phyloP scores from a whole-genome alignment of 2,329 filamentous ascomycete genomes.

The Rasamsonia emersonii region DNA sequence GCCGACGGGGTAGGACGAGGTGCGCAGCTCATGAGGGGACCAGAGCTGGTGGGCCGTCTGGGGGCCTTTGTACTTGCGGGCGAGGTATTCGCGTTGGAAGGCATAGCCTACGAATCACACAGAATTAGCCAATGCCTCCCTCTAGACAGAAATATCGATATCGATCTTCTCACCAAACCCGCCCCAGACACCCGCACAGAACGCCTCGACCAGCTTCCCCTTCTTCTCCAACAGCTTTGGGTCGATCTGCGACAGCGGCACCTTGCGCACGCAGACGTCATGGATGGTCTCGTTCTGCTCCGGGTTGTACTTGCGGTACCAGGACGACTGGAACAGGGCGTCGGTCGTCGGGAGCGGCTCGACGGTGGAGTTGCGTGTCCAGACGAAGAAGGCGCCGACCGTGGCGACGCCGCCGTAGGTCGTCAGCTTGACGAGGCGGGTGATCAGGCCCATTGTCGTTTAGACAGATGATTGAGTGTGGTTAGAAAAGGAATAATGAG shows the following conservation, averaged over 20 bases:
- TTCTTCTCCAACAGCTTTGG: slow-evolving; percentile 57
- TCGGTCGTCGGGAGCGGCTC: slow-evolving; percentile 49
- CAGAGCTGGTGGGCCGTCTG: slow-evolving; percentile 55
- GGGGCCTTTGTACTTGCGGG: slow-evolving; percentile 50
- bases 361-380: slow-evolving; percentile 48
- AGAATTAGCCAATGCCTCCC: slow-evolving; percentile 1
- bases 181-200: slow-evolving; percentile 60
- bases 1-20: slow-evolving; percentile 53
- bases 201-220: slow-evolving; percentile 53
- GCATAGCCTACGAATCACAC: slow-evolving; percentile 26
- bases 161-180: slow-evolving; percentile 47
- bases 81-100: slow-evolving; percentile 50
- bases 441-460: slow-evolving; percentile 46
- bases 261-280: slow-evolving; percentile 55
- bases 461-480: background rate
- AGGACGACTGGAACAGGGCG: slow-evolving; percentile 53
- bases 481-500: background rate
- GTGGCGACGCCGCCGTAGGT: slow-evolving; percentile 42
- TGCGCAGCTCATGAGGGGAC: slow-evolving; percentile 46
- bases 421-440: slow-evolving; percentile 34
- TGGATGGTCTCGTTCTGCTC: slow-evolving; percentile 54
- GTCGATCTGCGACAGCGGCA: slow-evolving; percentile 56
- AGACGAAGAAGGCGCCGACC: slow-evolving; percentile 45
- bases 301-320: slow-evolving; percentile 54
- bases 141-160: background rate